Conservation (phyloP, 1,284 basidiomycete genomes). For the Ceraceosorus bombacis region DNA sequence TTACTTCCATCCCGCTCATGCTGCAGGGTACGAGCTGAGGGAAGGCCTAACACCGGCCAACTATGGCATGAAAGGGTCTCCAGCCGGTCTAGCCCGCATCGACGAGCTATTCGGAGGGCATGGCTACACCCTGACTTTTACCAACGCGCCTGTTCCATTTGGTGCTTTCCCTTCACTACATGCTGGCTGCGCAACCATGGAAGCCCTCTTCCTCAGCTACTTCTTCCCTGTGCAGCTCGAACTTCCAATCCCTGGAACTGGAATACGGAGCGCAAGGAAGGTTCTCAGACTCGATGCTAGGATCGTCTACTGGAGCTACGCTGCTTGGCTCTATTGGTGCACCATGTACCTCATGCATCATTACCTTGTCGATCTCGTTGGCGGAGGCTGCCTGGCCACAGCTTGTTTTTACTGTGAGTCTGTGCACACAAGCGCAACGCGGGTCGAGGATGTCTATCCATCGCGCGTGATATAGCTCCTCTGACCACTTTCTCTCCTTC, state of each 20-base stretch:
- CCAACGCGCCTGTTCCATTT: slow-evolving; percentile 83
- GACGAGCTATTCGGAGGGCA: slow-evolving; percentile 74
- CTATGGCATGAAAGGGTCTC: slow-evolving; percentile 78
- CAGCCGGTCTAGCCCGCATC: slow-evolving; percentile 85
- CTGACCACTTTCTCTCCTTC: not conserved
- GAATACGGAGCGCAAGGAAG: slow-evolving; percentile 1
- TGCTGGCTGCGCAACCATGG: slow-evolving; percentile 80
- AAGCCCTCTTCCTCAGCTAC: slow-evolving; percentile 85
- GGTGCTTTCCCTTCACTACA: slow-evolving; percentile 95
- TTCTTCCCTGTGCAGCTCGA: slow-evolving; percentile 66
- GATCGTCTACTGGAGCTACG: slow-evolving; percentile 71
- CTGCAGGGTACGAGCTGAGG: slow-evolving; percentile 87
- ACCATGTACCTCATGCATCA: slow-evolving; percentile 67
- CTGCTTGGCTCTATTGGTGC: slow-evolving; percentile 85
- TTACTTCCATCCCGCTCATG: no score
- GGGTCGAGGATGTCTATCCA: not conserved
- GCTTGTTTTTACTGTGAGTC: slow-evolving; percentile 65
- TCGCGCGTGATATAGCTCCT: not conserved
- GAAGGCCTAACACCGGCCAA: slow-evolving; percentile 91
- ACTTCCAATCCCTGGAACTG: slow-evolving; percentile 7
- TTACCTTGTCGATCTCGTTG: slow-evolving; percentile 93
- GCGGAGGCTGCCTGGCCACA: slow-evolving; percentile 81
- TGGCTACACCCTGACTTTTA: slow-evolving; percentile 77
- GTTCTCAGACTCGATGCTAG: slow-evolving; percentile 43
- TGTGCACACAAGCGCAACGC: not conserved